Evolutionary conservation across 805 yeast species (phyloP), one percentile per base, ranked within the genome.

Genomic region (Blastobotrys terrestris): DNA sequence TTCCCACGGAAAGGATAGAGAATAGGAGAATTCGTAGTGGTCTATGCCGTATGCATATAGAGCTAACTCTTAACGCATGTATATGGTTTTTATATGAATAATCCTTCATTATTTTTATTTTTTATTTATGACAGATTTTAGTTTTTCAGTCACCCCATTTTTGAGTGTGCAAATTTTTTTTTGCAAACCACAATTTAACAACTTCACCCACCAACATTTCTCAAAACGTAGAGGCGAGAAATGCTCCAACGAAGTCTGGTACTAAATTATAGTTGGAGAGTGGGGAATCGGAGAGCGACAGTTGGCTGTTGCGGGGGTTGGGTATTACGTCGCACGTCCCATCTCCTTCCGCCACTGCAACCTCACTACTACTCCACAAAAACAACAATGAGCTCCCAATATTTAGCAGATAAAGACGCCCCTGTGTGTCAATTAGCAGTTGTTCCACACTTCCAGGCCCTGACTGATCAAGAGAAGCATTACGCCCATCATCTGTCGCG

Each of bases 401-500:
- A 40, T 44, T 46, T 73, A 31, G 88, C 86, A 19, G 88, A 83
- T 59, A 61, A 73, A 13, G 73, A 75, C 40, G 85, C 95, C 0
- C 94, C 96, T 22, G 77, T 86, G 44, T 82, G 84, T 52, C 77
- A 83, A 22, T 70, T 89, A 31, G 76, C 84, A 1, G 90, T 94
- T 19, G 80, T 80, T 59, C 70, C 74, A 42, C 90, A 79, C 67
- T 87, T 89, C 60, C 81, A 83, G 15, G 79, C 79, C 46, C 74
- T 89, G 61, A 75, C 85, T 14, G 68, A 72, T 5, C 67, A 72
- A 41, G 84, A 84, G 57, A 79, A 86, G 64, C 74, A 76, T 53
- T 89, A 89, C 64, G 95, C 96, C 18, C 96, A 89, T 70, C 82
- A 81, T 66, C 79, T 89, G 68, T 81, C 91, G 41, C 80, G 84